Base-by-base conservation (phyloP, 2,329 filamentous ascomycete species). In the Arthrobotrys megalospora region DNA sequence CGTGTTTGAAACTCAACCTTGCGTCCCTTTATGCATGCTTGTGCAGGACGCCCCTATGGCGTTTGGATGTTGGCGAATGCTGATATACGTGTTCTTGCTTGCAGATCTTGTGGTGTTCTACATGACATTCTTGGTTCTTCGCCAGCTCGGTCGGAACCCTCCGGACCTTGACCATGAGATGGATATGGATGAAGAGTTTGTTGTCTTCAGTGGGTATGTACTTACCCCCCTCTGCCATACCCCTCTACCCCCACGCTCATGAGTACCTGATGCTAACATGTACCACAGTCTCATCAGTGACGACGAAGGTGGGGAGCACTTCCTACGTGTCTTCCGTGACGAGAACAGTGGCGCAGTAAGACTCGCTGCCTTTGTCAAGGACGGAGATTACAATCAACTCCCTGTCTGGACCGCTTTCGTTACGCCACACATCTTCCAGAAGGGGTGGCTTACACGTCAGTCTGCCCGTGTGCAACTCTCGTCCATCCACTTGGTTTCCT, bases 321-420 rank as follows among this genome's bases (percentile, higher is more conserved):
- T 71, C 38, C 63, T 82, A 19, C 80, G 81, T 47, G 79, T 82
- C 38, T 73, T 82, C 34, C 80, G 80, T 47, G 81, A 82, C 70
- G 80, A 80, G n/a, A 80, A 80, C 34, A 81, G 80, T 3, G 81
- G 81, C 1, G 79, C 80, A n/a, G 79, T 82, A 21, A 78, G 81
- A 38, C 68, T 82, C 38, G 81, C 81, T 12, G 81, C 81, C 3
- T 80, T 81, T 14, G 80, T 80, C 34, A 80, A 81, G 8, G 80
- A 80, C 16, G 80, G 80, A 14, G 80, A 81, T n/a, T 65, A 80
- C 45, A 64, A 80, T 10, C 80, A 82, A 62, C 60, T 80, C 19
- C 81, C 81, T 6, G 78, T 82, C 28, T 82, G 81, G 81, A 82
- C 81, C 24, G 81, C 81, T 16, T 82, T 82, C 48, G 80, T 80